A percentile compares a stretch with the other conserved stretches of the same genome.
These are phyloP conservation scores for Dendrothele bispora DNA, from an alignment of 768 basidiomycete genomes.

Conservation along the genomic window DNA sequence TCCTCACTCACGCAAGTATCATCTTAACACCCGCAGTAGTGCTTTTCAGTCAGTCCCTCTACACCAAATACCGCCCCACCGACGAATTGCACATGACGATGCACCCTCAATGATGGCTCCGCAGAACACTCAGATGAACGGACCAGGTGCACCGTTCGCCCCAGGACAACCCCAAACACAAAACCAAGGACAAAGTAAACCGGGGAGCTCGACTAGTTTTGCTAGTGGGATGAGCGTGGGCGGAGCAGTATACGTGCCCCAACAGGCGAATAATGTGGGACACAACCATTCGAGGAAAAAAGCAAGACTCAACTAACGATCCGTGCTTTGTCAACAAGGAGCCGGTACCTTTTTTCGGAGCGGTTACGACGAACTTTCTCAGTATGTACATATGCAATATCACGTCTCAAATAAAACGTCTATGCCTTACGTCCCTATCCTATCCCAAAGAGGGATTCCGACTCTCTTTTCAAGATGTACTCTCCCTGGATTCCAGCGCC, in stretches of 20 bases:
- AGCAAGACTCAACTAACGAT: no score
- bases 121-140: conserved; percentile 43
- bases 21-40: conserved; percentile 36
- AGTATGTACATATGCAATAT: no score
- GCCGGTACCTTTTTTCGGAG: no score
- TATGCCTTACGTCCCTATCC: no score
- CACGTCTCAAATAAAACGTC: no score
- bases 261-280: conserved; percentile 32
- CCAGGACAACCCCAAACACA: conserved; percentile 47
- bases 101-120: conserved; percentile 83
- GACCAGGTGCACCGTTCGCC: conserved; percentile 44
- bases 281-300: conserved; percentile 56
- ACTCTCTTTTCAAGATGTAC: no score
- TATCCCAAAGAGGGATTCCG: no score
- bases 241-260: conserved; percentile 23
- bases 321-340: no score
- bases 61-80: conserved; percentile 76
- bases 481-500: no score
- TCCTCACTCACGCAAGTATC: conserved; percentile 1
- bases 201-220: conserved; percentile 64
- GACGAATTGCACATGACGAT: conserved; percentile 92
- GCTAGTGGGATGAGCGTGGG: conserved; percentile 63
- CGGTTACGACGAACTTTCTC: no score
- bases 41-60: conserved; percentile 69
- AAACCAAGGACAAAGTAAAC: conserved; percentile 32